Evolutionary conservation across 106 monocot species (phyloP).

Genomic region (Posidonia australis): DNA sequence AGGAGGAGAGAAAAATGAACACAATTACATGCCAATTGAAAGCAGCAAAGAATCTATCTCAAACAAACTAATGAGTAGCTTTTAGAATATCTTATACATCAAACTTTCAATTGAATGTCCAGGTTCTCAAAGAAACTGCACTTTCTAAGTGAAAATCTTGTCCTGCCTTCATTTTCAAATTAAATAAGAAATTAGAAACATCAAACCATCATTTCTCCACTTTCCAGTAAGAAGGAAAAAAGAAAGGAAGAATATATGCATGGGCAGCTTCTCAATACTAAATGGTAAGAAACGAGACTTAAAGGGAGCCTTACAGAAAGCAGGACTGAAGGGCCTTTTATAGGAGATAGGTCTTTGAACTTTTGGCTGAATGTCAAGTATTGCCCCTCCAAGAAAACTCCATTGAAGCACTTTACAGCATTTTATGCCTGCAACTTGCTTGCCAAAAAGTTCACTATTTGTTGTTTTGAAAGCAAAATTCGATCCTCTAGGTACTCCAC

Average conservation of each 20-base stretch:
- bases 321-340: constrained; percentile 12
- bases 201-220: neutral
- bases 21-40: too few relatives aligned
- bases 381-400: constrained; percentile 32
- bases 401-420: constrained; percentile 9
- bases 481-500: too few relatives aligned
- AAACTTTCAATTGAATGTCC: neutral
- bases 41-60: too few relatives aligned
- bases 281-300: neutral
- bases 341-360: constrained; percentile 5
- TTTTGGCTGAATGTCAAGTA: neutral
- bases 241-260: too few relatives aligned
- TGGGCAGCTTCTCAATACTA: neutral
- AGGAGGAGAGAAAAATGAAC: too few relatives aligned
- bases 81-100: too few relatives aligned
- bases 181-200: neutral
- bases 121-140: neutral
- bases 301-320: constrained; percentile 21
- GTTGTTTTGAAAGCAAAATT: too few relatives aligned
- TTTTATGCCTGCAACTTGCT: neutral
- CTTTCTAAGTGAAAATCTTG: too few relatives aligned
- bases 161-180: too few relatives aligned
- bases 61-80: too few relatives aligned
- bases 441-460: too few relatives aligned
- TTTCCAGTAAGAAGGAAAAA: too few relatives aligned